These are phyloP conservation scores for Penicillium sp. DNA, from an alignment of 2,329 filamentous ascomycete species.

Conservation along the genomic window DNA sequence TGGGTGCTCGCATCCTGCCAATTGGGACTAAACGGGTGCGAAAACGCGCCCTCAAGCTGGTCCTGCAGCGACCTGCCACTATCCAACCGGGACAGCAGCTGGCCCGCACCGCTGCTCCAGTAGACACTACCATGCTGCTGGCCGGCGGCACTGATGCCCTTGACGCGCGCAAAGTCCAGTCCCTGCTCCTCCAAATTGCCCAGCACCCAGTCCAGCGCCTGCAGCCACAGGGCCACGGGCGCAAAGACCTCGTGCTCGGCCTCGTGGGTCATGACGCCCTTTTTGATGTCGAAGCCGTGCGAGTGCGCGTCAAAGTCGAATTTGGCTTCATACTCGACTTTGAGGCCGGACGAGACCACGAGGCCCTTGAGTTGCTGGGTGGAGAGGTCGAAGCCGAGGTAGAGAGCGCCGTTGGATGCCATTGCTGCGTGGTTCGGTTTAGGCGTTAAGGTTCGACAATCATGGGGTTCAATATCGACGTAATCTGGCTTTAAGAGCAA, in stretches of 20 bases:
- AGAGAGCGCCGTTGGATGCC: conserved; percentile 55
- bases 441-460: background rate
- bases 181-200: conserved; percentile 64
- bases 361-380: conserved; percentile 96
- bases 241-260: conserved; percentile 85
- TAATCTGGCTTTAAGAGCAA: too few species aligned
- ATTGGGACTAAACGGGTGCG: conserved; percentile 85
- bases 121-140: conserved; percentile 98
- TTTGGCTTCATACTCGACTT: conserved; percentile 77
- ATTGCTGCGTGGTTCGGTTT: background rate
- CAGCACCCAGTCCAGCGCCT: conserved; percentile 84
- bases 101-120: conserved; percentile 71
- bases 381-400: conserved; percentile 91
- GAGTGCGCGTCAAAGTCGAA: conserved; percentile 93
- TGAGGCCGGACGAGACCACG: conserved; percentile 76
- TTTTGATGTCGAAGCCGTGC: conserved; percentile 70
- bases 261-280: conserved; percentile 81
- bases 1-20: conserved; percentile 98
- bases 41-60: conserved; percentile 70
- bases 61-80: conserved; percentile 60
- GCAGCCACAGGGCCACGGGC: conserved; percentile 90
- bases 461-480: background rate
- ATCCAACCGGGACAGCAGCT: conserved; percentile 59
- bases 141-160: conserved; percentile 82
- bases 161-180: conserved; percentile 69